Conservation (phyloP, 139 green algal species). For the Chlorella sp. region DNA sequence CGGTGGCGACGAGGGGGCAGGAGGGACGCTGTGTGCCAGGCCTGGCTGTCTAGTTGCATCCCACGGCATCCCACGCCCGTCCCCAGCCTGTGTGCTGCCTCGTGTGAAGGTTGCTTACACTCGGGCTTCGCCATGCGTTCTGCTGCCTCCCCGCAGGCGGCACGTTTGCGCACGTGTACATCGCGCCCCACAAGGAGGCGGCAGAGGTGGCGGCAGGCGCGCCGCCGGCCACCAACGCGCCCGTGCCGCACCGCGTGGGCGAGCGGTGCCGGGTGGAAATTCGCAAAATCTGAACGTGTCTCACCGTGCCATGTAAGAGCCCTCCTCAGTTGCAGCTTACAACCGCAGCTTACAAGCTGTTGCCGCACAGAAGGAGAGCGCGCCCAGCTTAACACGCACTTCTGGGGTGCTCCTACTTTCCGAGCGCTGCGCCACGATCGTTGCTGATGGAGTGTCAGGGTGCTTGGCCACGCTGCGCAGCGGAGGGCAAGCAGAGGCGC, state of each 20-base stretch:
- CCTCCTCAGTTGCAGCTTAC: too few relatives aligned
- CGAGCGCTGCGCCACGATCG: too few relatives aligned
- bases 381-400: too few relatives aligned
- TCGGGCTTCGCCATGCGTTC: background rate
- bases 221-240: constrained; percentile 26
- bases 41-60: background rate
- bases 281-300: constrained; percentile 41
- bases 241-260: constrained; percentile 30
- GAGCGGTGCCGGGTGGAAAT: constrained; percentile 50
- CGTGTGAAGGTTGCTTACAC: background rate
- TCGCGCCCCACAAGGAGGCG: constrained; percentile 31
- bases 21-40: background rate
- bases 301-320: too few relatives aligned
- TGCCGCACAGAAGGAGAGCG: too few relatives aligned
- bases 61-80: background rate
- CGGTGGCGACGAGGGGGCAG: background rate
- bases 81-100: too few relatives aligned
- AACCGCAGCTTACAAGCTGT: too few relatives aligned
- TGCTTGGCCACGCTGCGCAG: too few relatives aligned
- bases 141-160: constrained; percentile 46
- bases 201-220: background rate
- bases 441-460: too few relatives aligned
- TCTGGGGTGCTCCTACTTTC: too few relatives aligned
- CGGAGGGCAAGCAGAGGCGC: too few relatives aligned
- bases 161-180: constrained; percentile 72